A percentile compares a stretch with the other conserved stretches of the same genome.
Conservation (phyloP, 2,329 filamentous ascomycete genomes). For the Aspergillus alliaceus region DNA sequence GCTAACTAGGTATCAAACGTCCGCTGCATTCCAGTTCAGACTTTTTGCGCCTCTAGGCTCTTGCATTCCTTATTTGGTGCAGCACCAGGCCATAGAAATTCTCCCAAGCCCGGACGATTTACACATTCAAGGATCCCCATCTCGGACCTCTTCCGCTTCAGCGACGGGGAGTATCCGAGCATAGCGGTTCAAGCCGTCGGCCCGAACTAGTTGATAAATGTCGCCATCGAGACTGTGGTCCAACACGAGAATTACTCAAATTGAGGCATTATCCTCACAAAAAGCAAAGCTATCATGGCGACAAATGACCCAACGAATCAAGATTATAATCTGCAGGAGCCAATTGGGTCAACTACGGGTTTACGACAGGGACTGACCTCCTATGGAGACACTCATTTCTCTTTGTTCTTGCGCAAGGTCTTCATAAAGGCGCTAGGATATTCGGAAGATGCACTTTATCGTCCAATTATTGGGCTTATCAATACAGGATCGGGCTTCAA, state of each 20-base stretch:
- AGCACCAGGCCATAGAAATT: too few species aligned
- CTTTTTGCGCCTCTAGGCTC: too few species aligned
- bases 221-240: not conserved
- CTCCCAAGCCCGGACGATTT: not conserved
- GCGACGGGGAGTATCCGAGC: not conserved
- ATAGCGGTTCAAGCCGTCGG: not conserved
- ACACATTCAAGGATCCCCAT: too few species aligned
- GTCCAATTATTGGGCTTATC: slow-evolving; percentile 72
- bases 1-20: too few species aligned
- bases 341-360: slow-evolving; percentile 54
- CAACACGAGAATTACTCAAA: too few species aligned
- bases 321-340: slow-evolving; percentile 61
- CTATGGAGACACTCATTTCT: slow-evolving; percentile 74
- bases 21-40: too few species aligned
- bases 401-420: slow-evolving; percentile 70
- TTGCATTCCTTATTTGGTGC: too few species aligned
- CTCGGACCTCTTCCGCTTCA: not conserved
- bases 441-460: slow-evolving; percentile 67
- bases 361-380: slow-evolving; percentile 65
- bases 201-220: not conserved
- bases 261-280: too few species aligned
- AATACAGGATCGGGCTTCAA: slow-evolving; percentile 74
- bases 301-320: not conserved
- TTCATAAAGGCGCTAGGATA: slow-evolving; percentile 78
- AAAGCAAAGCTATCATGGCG: not conserved